These are phyloP conservation scores for Xylaria sp. DNA, from an alignment of 2,329 filamentous ascomycete genomes.

Conservation along the genomic window DNA sequence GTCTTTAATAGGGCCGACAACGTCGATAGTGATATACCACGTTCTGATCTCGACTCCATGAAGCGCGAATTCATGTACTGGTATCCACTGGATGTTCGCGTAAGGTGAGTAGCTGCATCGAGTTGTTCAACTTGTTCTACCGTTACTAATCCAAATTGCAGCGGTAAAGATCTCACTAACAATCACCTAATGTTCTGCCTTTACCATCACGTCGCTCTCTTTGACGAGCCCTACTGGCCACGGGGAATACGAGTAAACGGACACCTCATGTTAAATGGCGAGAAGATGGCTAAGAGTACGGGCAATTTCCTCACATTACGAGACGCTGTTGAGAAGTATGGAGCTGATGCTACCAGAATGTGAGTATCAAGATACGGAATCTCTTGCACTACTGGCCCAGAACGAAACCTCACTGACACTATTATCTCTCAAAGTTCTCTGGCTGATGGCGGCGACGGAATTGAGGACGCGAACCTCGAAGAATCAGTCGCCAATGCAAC, in stretches of 20 bases:
- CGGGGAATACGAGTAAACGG: constrained; percentile 87
- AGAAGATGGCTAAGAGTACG: constrained; percentile 98
- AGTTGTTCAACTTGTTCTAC: no score
- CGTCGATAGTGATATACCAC: constrained; percentile 76
- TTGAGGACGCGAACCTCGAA: constrained; percentile 97
- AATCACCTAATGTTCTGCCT: constrained; percentile 84
- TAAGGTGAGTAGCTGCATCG: background rate
- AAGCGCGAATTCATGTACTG: constrained; percentile 37
- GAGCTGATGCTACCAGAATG: constrained; percentile 90
- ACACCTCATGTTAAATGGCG: constrained; percentile 91
- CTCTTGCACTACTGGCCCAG: background rate
- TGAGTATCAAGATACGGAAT: constrained; percentile 13
- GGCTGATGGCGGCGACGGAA: constrained; percentile 92
- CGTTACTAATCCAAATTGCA: background rate
- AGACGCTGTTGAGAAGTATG: constrained; percentile 88
- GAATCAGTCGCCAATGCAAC: constrained; percentile 93
- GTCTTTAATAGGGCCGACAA: constrained; percentile 79
- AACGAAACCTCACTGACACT: constrained; percentile 13
- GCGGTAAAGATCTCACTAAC: background rate
- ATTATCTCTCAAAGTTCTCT: constrained; percentile 64
- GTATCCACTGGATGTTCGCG: constrained; percentile 17
- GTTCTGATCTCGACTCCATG: constrained; percentile 71
- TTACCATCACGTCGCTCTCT: constrained; percentile 92
- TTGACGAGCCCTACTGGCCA: constrained; percentile 85
- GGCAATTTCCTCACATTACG: constrained; percentile 96